A percentile compares a stretch with the other conserved stretches of the same genome.
phyloP scores from a whole-genome alignment of 208 protist genomes.

The Trypanosoma cruzi region DNA sequence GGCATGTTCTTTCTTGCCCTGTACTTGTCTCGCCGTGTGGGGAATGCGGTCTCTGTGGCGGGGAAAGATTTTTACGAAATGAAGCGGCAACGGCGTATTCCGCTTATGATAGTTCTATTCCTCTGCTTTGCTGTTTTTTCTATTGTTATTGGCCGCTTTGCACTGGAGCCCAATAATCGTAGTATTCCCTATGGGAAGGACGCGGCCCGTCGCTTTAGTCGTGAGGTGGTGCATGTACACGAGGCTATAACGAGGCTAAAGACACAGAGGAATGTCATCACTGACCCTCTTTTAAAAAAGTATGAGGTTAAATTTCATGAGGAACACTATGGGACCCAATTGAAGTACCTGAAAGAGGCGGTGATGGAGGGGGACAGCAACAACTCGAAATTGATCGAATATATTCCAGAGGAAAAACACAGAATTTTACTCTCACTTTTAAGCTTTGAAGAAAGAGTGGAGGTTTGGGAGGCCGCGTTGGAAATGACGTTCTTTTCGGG shows the following conservation, averaged over 20 bases:
- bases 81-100: constrained; percentile 55
- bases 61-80: not conserved
- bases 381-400: not conserved
- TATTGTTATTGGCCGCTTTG: constrained; percentile 41
- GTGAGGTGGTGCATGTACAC: constrained; percentile 68
- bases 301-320: constrained; percentile 41
- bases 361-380: constrained; percentile 27
- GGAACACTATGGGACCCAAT: constrained; percentile 33
- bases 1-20: constrained; percentile 28
- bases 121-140: constrained; percentile 38
- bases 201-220: constrained; percentile 38
- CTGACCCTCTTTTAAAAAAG: constrained; percentile 41
- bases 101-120: constrained; percentile 49
- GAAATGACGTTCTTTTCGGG: constrained; percentile 76
- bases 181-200: constrained; percentile 44
- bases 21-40: constrained; percentile 35
- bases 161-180: constrained; percentile 35
- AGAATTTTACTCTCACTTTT: constrained; percentile 8
- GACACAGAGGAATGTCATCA: constrained; percentile 41
- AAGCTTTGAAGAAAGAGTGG: constrained; percentile 25
- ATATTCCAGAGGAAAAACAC: not conserved
- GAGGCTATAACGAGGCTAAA: constrained; percentile 48
- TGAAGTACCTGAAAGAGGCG: constrained; percentile 44
- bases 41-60: constrained; percentile 11
- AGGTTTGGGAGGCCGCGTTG: constrained; percentile 64